Base-by-base conservation (phyloP, 768 basidiomycete genomes). In the Trametes meyenii region DNA sequence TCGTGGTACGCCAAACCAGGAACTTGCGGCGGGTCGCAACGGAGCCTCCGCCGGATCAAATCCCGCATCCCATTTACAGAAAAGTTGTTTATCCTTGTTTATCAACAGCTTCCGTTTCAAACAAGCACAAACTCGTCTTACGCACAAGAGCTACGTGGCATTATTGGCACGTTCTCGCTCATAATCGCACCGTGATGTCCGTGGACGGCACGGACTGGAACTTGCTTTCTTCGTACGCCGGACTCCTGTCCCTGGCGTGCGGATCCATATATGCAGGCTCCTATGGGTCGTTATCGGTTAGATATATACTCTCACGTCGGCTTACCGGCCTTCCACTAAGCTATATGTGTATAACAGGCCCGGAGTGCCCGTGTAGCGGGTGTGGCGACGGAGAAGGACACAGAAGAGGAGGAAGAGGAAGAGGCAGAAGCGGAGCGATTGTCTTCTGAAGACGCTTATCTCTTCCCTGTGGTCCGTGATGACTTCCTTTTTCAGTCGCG, bases 201-300 rank as follows among this genome's bases (percentile, higher is more conserved):
- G 50, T 38, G 21, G 26, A 56, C 5, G 52, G 35, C 1, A 64
- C 64, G 60, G 79, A 89, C 73, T 85, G 81, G 83, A 85, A 84
- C 67, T 69, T 88, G 48, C 63, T 90, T 29, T 82, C 83, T 0
- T 87, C 90, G 38, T 91, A 89, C 67, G 84, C 76, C 6, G 92
- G 90, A 7, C 76, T 93, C 6, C 72, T 92, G 52, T 72, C 74
- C 36, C 80, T 92, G 23, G 92, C 92, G 1, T 81, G 76, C 51
- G 67, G 72, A n/a, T 86, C 87, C 29, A 82, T 94, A 46, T 92
- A 87, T 67, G 80, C 81, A 26, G 92, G 91, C 38, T 82, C 91
- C 5, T 82, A 81, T 74, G 84, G 81, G 14, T 88, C 89, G 19
- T 74, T 93, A 59, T 82, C 86, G 66, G 89, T 90, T 57, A 63